A percentile compares a stretch with the other conserved stretches of the same genome.
Conservation (phyloP, 108 stramenopile genomes). For the Pseudonitzschia delicatissima region DNA sequence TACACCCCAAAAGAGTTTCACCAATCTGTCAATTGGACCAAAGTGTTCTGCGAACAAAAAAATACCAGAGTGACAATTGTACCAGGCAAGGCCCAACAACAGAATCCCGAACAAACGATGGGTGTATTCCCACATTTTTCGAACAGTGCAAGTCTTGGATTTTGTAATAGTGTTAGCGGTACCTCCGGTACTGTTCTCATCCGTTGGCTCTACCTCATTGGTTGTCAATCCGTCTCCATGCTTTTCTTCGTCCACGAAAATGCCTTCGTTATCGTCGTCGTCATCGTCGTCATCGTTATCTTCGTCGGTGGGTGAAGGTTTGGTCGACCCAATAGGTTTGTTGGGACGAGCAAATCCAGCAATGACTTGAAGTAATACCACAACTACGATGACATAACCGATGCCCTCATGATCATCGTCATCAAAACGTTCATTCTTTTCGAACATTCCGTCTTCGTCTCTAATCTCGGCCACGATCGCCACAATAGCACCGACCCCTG, state of each 20-base stretch:
- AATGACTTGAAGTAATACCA: conserved; percentile 35
- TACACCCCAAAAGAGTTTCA: conserved; percentile 27
- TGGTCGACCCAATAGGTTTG: not conserved
- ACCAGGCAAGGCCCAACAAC: conserved; percentile 32
- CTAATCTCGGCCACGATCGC: conserved; percentile 26
- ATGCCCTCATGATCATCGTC: conserved; percentile 23
- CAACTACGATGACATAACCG: conserved; percentile 30
- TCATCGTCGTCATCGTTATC: not conserved
- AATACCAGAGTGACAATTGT: conserved; percentile 27
- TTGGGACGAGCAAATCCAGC: conserved; percentile 34
- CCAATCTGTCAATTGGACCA: conserved; percentile 10
- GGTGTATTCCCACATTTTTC: conserved; percentile 22
- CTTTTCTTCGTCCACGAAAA: not conserved
- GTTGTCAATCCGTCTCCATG: not conserved
- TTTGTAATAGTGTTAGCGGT: no score
- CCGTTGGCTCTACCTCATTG: no score
- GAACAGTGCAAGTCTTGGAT: conserved; percentile 7
- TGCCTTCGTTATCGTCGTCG: no score
- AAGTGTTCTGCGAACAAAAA: conserved; percentile 14
- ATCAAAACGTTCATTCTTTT: conserved; percentile 19
- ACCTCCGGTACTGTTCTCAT: no score
- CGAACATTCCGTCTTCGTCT: not conserved
- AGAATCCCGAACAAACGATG: conserved; percentile 30
- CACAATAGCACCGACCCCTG: conserved; percentile 33
- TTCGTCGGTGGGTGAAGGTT: no score